Evolutionary conservation across 2,329 filamentous ascomycete species (phyloP).

Genomic region (Cryphonectria carpinicola): DNA sequence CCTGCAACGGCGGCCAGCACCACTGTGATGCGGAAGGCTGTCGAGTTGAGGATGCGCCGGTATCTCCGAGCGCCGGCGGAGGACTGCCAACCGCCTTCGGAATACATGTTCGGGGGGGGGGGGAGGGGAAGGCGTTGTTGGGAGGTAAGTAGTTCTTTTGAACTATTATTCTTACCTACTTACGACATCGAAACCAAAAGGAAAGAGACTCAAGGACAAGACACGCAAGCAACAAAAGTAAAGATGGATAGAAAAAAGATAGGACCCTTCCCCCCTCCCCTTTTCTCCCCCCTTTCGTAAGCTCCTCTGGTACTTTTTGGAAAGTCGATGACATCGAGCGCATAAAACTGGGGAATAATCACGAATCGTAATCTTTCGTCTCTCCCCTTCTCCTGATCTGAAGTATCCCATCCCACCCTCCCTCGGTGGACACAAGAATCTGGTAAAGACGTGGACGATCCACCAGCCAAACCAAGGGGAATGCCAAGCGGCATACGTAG

Average conservation of each 20-base stretch:
- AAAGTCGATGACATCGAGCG: neutral
- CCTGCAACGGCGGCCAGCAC: slow-evolving; percentile 9
- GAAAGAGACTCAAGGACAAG: neutral
- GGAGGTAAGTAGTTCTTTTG: neutral
- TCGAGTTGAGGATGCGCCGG: slow-evolving; percentile 10
- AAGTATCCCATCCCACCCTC: neutral
- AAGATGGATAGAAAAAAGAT: neutral
- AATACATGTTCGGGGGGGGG: neutral
- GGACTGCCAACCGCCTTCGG: neutral
- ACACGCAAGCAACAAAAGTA: neutral
- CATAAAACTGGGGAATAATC: neutral
- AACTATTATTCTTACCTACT: neutral
- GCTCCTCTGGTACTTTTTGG: neutral
- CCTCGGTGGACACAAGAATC: neutral
- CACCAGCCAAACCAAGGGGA: neutral
- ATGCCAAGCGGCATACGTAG: neutral
- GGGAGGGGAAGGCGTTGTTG: neutral
- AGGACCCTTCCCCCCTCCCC: neutral
- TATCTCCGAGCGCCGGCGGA: neutral
- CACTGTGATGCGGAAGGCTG: slow-evolving; percentile 4
- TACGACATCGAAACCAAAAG: neutral
- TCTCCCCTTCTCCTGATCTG: neutral
- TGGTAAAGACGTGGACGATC: neutral
- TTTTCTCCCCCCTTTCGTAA: neutral
- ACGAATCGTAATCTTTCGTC: neutral